Base-by-base conservation (phyloP, 371 early-diverging fungal species). In the Mucor lusitanicus region DNA sequence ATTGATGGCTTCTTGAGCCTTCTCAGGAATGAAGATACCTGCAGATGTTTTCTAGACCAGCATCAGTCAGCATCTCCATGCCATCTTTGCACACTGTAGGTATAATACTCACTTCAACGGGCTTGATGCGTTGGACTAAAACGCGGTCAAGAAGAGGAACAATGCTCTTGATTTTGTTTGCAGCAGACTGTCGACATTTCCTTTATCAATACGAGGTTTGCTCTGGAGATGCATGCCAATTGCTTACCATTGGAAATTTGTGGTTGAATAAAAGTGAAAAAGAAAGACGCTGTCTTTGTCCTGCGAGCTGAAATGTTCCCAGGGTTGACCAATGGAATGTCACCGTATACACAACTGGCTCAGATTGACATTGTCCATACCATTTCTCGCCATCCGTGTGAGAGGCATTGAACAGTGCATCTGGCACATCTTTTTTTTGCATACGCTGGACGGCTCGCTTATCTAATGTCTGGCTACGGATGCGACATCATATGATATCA, bases 1-100 rank as follows among this genome's bases (percentile, higher is more conserved):
- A 86, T 97, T 96, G 65, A 95, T 79, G 46, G 92, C 75, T 86
- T 97, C 98, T 78, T 97, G 95, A n/a, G 98, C 93, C 88, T 97
- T 97, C 79, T 98, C 97, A 59, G 99, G 99, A 59, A 99, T 95
- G 78, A 87, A 92, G 74, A 99, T 88, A 77, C 99, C 99, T n/a
- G 94, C 80, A 37, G 95, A 92, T 46, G 99, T 98, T 86, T 96
- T 88, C 95, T 96, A 82, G 23, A 58, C 15, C 25, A 3, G 23
- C 21, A 2, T 1, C 27, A 7, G 27, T 40, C 25, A 59, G 19
- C 21, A 58, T 35, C 35, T 39, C 7, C 13, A 42, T 42, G 19
- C 0, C 17, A 27, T 27, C 54, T n/a, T 6, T 1, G n/a, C n/a
- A n/a, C n/a, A n/a, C n/a, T n/a, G n/a, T n/a, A n/a, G n/a, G n/a